Evolutionary conservation across 2,329 filamentous ascomycete species (phyloP).

Genomic region (Monilinia aucupariae): DNA sequence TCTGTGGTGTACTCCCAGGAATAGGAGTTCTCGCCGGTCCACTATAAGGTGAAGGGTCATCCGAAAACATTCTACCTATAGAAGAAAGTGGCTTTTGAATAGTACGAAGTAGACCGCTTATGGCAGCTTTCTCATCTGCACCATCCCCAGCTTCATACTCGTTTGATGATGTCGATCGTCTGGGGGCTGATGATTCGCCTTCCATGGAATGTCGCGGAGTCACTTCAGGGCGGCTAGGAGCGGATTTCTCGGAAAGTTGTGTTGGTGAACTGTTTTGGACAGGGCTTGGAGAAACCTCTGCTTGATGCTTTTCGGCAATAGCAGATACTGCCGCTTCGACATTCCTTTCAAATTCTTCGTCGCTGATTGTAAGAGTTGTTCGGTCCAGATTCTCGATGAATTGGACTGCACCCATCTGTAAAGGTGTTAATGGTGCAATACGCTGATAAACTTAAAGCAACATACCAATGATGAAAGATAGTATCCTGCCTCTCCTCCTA

Average conservation of each 20-base stretch:
- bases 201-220: slow-evolving; percentile 55
- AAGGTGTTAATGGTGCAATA: slow-evolving; percentile 14
- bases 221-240: slow-evolving; percentile 50
- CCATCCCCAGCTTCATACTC: slow-evolving; percentile 48
- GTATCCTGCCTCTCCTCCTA: slow-evolving; percentile 95
- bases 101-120: slow-evolving; percentile 77
- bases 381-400: slow-evolving; percentile 96
- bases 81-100: slow-evolving; percentile 88
- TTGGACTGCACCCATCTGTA: slow-evolving; percentile 82
- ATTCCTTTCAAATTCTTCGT: slow-evolving; percentile 91
- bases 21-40: slow-evolving; percentile 42
- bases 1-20: slow-evolving; percentile 39
- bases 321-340: slow-evolving; percentile 95
- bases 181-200: slow-evolving; percentile 52
- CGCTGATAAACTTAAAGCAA: slow-evolving; percentile 16
- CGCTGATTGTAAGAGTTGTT: slow-evolving; percentile 84
- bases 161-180: slow-evolving; percentile 50
- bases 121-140: slow-evolving; percentile 70
- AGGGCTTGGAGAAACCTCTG: slow-evolving; percentile 41
- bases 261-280: slow-evolving; percentile 34
- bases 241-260: slow-evolving; percentile 42
- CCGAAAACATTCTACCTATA: slow-evolving; percentile 92
- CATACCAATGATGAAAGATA: slow-evolving; percentile 87
- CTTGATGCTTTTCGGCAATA: slow-evolving; percentile 83
- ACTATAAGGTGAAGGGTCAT: slow-evolving; percentile 43